phyloP scores from a whole-genome alignment of 1,139 yeast species.

The Hemisphaericaspora lyxosophila region DNA sequence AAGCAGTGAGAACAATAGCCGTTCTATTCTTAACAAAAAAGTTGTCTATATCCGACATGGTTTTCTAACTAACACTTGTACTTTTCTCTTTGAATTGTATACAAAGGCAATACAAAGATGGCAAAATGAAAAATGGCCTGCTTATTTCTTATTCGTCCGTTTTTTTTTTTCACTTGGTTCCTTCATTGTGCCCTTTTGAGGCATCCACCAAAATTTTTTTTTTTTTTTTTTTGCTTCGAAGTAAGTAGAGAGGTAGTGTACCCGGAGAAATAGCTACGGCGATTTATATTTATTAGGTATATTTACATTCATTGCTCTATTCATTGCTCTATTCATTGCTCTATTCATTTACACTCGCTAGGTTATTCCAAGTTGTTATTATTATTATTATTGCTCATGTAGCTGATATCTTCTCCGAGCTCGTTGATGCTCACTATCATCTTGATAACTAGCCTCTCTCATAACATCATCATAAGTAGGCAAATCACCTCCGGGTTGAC shows the following conservation, averaged over 20 bases:
- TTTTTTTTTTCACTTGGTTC: neutral
- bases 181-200: too few species aligned
- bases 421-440: slow-evolving; percentile 26
- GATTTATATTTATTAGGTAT: too few species aligned
- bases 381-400: slow-evolving; percentile 37
- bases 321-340: neutral
- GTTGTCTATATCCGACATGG: slow-evolving; percentile 15
- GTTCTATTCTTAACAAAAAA: slow-evolving; percentile 59
- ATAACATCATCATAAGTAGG: slow-evolving; percentile 43
- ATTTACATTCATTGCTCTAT: neutral
- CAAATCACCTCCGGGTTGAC: slow-evolving; percentile 12
- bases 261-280: too few species aligned
- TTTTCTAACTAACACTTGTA: neutral
- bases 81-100: neutral
- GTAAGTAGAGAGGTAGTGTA: too few species aligned
- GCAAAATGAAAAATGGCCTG: neutral
- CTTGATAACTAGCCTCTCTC: slow-evolving; percentile 25
- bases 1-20: slow-evolving; percentile 58
- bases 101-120: neutral
- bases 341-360: slow-evolving; percentile 15
- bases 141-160: slow-evolving; percentile 2
- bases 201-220: neutral
- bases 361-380: too few species aligned
- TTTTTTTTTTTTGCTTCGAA: neutral
- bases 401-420: slow-evolving; percentile 41